phyloP scores from a whole-genome alignment of 768 basidiomycete species.

The Auricularia cornea region DNA sequence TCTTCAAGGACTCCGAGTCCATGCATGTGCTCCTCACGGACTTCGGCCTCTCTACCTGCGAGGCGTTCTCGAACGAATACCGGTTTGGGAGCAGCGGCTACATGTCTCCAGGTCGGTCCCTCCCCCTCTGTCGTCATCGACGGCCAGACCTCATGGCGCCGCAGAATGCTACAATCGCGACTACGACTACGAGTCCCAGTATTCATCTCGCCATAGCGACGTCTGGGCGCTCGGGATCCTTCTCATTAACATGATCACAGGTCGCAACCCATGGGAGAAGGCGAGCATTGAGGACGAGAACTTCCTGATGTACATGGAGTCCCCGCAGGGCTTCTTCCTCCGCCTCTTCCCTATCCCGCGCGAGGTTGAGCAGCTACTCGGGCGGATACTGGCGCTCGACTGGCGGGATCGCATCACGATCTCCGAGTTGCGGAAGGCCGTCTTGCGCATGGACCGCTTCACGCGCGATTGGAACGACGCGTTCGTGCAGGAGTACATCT shows the following conservation, averaged over 20 bases:
- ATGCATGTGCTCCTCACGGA: conserved; percentile 32
- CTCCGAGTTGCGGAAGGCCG: not conserved
- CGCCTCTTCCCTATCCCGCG: not conserved
- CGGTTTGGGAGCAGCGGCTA: not conserved
- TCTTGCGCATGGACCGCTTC: not conserved
- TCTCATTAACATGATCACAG: conserved; percentile 72
- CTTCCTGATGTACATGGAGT: conserved; percentile 18
- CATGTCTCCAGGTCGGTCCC: not conserved
- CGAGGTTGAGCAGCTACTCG: not conserved
- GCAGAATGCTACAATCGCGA: not conserved
- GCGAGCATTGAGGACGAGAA: conserved; percentile 42
- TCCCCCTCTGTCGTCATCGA: not conserved
- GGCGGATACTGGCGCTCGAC: not conserved
- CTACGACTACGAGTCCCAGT: not conserved
- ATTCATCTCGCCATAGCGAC: conserved; percentile 36
- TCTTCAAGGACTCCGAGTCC: conserved; percentile 14
- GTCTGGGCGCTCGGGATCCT: conserved; percentile 75
- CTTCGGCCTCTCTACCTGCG: conserved; percentile 27
- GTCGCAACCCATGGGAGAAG: conserved; percentile 69
- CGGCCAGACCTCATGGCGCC: not conserved
- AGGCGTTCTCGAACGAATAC: not conserved
- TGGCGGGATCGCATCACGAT: not conserved
- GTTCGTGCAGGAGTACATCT: not conserved
- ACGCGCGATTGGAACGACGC: not conserved
- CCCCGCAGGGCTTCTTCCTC: not conserved